Evolutionary conservation across 2,329 filamentous ascomycete species (phyloP), one percentile per base, ranked within the genome.

Genomic region (Nemania sp.): DNA sequence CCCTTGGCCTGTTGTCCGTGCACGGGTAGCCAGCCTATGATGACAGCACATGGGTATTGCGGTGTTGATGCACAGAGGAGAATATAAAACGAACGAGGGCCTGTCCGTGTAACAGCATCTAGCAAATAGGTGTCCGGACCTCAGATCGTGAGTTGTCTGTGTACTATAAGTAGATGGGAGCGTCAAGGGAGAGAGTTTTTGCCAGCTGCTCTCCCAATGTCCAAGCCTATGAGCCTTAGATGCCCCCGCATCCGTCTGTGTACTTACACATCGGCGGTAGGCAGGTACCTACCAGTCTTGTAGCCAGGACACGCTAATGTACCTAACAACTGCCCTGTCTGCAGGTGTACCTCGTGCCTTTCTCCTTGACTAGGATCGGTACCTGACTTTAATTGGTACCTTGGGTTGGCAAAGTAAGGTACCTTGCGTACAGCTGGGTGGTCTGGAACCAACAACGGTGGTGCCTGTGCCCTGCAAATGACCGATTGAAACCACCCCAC

Each of bases 361-460:
- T 47, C 53, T 46, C 39, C 53, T 37, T 20, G 45, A 54, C 40
- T 32, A 17, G 46, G 61, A 57, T 60, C 61, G 29, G 61, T 61
- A 50, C 61, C 61, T 63, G 53, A 42, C 57, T 43, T 56, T 10
- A 35, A 53, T 56, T 7, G 37, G 57, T 48, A 46, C 50, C 57
- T 54, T 54, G 6, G 6, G 12, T 5, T 32, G 43, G 56, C 54
- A 46, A 29, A 29, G 25, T 29, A 29, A 29, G 25, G 25, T 29
- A 29, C 25, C 25, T 29, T 29, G 25, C 25, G 25, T 29, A 29
- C 25, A 29, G 25, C 25, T 7, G 20, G 21, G 11, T 2, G 43
- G 21, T n/a, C 18, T 46, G 20, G 43, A 46, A 21, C 42, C 17
- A 45, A n/a, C 40, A 43, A 10, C 42, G 17, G n/a, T 21, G 20